phyloP scores from a whole-genome alignment of 306 rosid species.

The Citrullus mucosospermus region DNA sequence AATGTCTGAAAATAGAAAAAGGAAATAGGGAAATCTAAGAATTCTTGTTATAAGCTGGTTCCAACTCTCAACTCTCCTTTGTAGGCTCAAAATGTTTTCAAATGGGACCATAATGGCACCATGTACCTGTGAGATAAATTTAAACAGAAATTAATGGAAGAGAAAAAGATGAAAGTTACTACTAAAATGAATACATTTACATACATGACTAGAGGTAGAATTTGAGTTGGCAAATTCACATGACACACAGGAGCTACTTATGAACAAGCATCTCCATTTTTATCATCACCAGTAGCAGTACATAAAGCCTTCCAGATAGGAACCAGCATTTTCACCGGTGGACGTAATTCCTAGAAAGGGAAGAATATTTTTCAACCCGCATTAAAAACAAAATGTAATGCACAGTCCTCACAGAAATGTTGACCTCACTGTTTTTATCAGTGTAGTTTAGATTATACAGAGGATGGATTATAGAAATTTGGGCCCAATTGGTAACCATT shows the following conservation, averaged over 20 bases:
- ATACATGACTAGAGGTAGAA: not conserved
- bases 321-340: conserved; percentile 69
- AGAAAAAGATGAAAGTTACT: not conserved
- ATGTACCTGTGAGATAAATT: not conserved
- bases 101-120: not conserved
- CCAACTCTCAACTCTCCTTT: not conserved
- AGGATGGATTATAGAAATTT: too few relatives aligned
- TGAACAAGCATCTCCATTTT: not conserved
- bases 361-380: not conserved
- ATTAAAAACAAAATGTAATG: not conserved
- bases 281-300: conserved; percentile 21
- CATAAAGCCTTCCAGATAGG: conserved; percentile 91
- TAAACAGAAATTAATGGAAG: not conserved
- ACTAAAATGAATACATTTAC: not conserved
- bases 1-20: not conserved
- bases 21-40: not conserved
- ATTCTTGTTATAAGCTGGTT: too few relatives aligned
- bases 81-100: not conserved
- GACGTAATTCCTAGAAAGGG: conserved; percentile 39
- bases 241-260: not conserved
- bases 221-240: not conserved
- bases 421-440: too few relatives aligned
- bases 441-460: too few relatives aligned
- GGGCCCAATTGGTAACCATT: too few relatives aligned
- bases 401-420: not conserved